Base-by-base conservation (phyloP, 306 rosid species). In the Cicer pinnatifidum region DNA sequence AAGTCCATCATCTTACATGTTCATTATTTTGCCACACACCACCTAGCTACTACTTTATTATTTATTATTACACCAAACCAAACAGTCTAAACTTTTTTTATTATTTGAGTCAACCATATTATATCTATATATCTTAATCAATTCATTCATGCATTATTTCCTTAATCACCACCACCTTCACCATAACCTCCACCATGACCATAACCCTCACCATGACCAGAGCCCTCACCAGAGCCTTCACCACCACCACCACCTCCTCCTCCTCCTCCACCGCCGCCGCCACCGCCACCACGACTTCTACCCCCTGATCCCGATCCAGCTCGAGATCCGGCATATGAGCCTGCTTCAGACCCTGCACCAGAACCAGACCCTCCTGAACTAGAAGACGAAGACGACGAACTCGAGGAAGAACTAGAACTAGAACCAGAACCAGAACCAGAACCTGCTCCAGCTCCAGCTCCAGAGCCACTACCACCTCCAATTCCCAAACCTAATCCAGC, bases 401-500 rank as follows among this genome's bases (percentile, higher is more conserved):
- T 80, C 15, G 89, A 85, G 1, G 86, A 19, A 76, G 86, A 85
- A 19, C 88, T 82, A 28, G 85, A 82, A 46, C 88, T 20, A 13
- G 86, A 80, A 7, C 88, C 86, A 10, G 82, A 79, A 38, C 81
- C 86, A 10, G 82, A 79, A 38, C 81, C 84, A 2, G 86, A 79
- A 0, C 89, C 88, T 0, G 89, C 20, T 12, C 88, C 86, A 11
- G 88, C 68, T 43, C 88, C 86, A 8, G 89, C 47, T 4, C 89
- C 89, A 23, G 83, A 69, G 17, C 89, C 89, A 80, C 83, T 80
- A 0, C 85, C 89, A 73, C 80, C 77, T 57, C 89, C 89, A 47
- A 82, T 35, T 3, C 89, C 89, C 53, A 85, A 45, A 11, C 86
- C 89, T 19, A 85, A 1, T 1, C 86, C 86, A 8, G 82, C 78